Evolutionary conservation across 1,139 yeast genomes (phyloP).

Genomic region (Blastobotrys aristatus): DNA sequence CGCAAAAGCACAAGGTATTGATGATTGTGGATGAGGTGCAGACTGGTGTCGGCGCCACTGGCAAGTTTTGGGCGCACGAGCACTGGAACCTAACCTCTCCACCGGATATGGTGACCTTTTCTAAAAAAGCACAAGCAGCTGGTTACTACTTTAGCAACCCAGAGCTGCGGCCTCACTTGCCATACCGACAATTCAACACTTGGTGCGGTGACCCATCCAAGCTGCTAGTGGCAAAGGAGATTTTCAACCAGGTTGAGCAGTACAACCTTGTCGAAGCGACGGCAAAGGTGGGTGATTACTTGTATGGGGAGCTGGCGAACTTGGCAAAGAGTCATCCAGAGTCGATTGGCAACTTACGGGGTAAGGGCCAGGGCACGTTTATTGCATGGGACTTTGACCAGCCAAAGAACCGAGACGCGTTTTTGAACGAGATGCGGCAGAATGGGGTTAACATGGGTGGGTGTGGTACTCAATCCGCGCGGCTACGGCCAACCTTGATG

Average conservation of each 20-base stretch:
- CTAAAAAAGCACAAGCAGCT: conserved; percentile 82
- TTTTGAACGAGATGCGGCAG: conserved; percentile 51
- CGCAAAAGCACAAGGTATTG: conserved; percentile 60
- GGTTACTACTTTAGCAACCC: conserved; percentile 76
- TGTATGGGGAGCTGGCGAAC: conserved; percentile 48
- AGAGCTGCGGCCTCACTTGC: conserved; percentile 60
- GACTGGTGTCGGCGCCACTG: conserved; percentile 85
- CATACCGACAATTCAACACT: conserved; percentile 84
- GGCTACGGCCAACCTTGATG: conserved; percentile 71
- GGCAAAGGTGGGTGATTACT: conserved; percentile 57
- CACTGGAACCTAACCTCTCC: conserved; percentile 67
- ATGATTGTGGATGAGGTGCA: conserved; percentile 81
- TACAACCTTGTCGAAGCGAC: conserved; percentile 54
- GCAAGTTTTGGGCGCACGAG: conserved; percentile 83
- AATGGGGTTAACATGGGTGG: conserved; percentile 76
- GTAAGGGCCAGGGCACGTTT: conserved; percentile 77
- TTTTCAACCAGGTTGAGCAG: conserved; percentile 57
- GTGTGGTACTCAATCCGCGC: conserved; percentile 66
- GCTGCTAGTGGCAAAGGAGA: conserved; percentile 65
- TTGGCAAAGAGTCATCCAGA: conserved; percentile 51
- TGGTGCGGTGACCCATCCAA: conserved; percentile 91
- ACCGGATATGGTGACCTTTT: conserved; percentile 78
- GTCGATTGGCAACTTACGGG: conserved; percentile 56
- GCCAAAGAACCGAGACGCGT: conserved; percentile 51
- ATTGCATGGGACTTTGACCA: conserved; percentile 69